Base-by-base conservation (phyloP, 2,329 filamentous ascomycete species). In the Sporothrix schenckii region DNA sequence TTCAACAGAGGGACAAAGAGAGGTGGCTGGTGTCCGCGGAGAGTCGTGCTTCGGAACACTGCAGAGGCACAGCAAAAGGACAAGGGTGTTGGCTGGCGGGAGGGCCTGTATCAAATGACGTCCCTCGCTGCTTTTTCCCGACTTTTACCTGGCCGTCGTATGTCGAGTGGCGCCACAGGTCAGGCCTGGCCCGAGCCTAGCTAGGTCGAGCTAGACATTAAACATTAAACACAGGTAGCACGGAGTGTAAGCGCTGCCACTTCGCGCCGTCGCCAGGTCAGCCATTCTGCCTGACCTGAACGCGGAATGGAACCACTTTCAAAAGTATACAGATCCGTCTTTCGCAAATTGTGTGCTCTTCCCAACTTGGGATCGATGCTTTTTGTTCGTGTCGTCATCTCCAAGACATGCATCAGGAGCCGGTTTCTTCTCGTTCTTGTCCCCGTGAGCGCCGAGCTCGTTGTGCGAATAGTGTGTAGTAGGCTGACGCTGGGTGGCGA, bases 241-340 rank as follows among this genome's bases (percentile, higher is more conserved):
- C 1, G 1, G 14, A 49, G 44, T 5, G 44, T 19, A 30, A 16
- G 24, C 24, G 24, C 6, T 39, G 16, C 54, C 54, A 14, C 30
- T 39, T 39, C 4, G 27, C 54, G 30, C 27, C 27, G 9, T 39
- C 27, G 16, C 54, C 16, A 58, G 54, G 27, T 30, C 16, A 58
- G 54, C 16, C 27, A 39, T 39, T 60, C 56, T 41, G 56, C 56
- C 56, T 60, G 56, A 60, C 56, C 56, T 60, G 56, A 60, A 34
- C 30, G 56, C 14, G 39, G n/a, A 58, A 39, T 39, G 10, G 54
- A 58, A 58, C 1, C 34, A 58, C 10, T 14, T 2, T 2, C 13
- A 60, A 30, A 60, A 39, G 30, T 13, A 10, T 3, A n/a, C 30
- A 41, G n/a, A 13, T 21, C 50, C 10, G 24, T 41, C 30, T 39